Base-by-base conservation (phyloP, 164 flowering plant genomes). In the Litsea cubeba region DNA sequence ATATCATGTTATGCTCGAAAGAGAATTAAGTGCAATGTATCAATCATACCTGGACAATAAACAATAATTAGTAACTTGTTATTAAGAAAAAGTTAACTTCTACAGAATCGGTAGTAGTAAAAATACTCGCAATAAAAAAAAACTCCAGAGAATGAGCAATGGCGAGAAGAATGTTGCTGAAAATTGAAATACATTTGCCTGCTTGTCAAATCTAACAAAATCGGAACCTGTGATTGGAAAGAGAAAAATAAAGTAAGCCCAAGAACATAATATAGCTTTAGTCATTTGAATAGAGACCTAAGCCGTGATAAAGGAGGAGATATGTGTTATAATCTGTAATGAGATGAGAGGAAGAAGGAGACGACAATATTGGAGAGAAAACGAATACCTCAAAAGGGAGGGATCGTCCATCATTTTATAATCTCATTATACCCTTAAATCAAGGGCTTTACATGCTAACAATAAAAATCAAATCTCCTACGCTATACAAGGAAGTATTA, bases 141-240 rank as follows among this genome's bases (percentile, higher is more conserved):
- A 77, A 76, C 81, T 26, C 83, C 76, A 76, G 77, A 81, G 76
- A 91, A 73, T 79, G 90, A 75, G 84, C 74, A 65, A 81, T 82
- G 11, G 82, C 79, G 62, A 84, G 68, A 22, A 88, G 26, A 76
- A 70, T 85, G 79, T 78, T 83, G 78, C 79, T 25, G 26, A 25
- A 25, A 25, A 25, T 25, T 87, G 71, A 87, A 76, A 69, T 81
- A 84, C 63, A 85, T 82, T 76, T 86, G 74, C 74, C 74, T 84
- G 51, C 62, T 76, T 80, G 83, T 90, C 18, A 87, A 63, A 65
- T 89, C 94, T 32, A 81, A 80, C 60, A 81, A 64, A 23, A 77
- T 54, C 70, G 77, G 72, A 80, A 78, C 82, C 94, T 92, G 85
- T 68, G 66, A 49, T 11, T 14, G 68, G 40, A 65, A 51, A 51